phyloP scores from a whole-genome alignment of 345 rosid species.

The Rhodomyrtus tomentosa region DNA sequence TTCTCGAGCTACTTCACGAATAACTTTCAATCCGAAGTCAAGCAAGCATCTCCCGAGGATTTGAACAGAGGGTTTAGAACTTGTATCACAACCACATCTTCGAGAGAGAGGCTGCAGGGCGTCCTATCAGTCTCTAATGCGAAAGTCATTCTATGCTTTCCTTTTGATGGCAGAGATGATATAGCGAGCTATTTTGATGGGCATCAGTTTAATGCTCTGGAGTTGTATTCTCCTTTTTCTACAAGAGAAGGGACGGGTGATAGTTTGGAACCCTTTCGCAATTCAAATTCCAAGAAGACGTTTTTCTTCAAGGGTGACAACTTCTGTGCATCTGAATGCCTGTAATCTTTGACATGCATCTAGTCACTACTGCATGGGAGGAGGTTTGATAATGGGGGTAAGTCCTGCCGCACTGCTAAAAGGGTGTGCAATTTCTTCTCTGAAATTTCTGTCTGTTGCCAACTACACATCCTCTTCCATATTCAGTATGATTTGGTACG shows the following conservation, averaged over 20 bases:
- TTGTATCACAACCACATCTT: conserved; percentile 13
- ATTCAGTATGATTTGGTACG: conserved; percentile 70
- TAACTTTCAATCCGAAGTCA: conserved; percentile 6
- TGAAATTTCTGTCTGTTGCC: conserved; percentile 38
- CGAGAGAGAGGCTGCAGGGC: conserved; percentile 39
- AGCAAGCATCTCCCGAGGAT: conserved; percentile 11
- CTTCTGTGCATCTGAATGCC: conserved; percentile 37
- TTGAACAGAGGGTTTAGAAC: conserved; percentile 9
- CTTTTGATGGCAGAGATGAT: conserved; percentile 32
- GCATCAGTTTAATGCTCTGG: conserved; percentile 58
- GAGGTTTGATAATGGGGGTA: conserved; percentile 14
- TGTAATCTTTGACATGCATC: conserved; percentile 46
- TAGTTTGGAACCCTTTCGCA: conserved; percentile 2
- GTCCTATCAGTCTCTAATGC: conserved; percentile 48
- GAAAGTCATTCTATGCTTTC: conserved; percentile 60
- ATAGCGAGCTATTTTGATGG: conserved; percentile 21
- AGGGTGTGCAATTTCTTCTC: conserved; percentile 29
- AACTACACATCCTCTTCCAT: conserved; percentile 35
- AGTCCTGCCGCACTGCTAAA: not conserved
- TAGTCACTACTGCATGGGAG: conserved; percentile 33
- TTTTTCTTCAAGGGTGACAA: conserved; percentile 20
- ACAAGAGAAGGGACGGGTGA: conserved; percentile 21
- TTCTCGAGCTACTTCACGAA: conserved; percentile 10
- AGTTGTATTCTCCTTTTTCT: conserved; percentile 34
- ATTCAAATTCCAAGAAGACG: conserved; percentile 23